Evolutionary conservation across 176 grass and related monocot species (phyloP), one percentile per base, ranked within the genome.

Genomic region (Rhipidocladum racemiflorum): DNA sequence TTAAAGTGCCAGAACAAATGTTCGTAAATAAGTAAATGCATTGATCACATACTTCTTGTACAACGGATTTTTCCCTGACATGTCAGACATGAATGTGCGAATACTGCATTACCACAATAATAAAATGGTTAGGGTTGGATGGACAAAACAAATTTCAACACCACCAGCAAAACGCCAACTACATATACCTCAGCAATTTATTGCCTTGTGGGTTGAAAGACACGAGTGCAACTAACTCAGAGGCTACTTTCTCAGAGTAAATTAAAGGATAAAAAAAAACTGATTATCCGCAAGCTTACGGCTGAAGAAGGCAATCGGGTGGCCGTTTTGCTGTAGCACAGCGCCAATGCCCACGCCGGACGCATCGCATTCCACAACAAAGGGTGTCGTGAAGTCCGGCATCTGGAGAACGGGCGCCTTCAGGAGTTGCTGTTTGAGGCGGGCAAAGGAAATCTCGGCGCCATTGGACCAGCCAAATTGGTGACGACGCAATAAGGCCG

Each of bases 21-120:
- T 64, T 24, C 4, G 23, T 49, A 83, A 48, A 66, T 53, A 86
- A 86, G 68, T 56, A 66, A 36, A 49, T 65, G 8, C 20, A 54
- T 77, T 55, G 49, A 55, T 45, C 45, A 90, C 94, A 84, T 97
- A 97, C 94, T 97, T 97, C 70, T 91, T 97, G 78, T 97, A 97
- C 75, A 97, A 76, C 61, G 94, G 79, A 74, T 34, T 88, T 89
- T 74, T 93, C 74, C 94, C 94, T 48, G 94, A 91, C 94, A 97
- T 97, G 64, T 97, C 89, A 0, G 91, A 89, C 85, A 97, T 70
- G 76, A 97, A 97, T 84, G 91, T 84, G 15, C 46, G 29, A 83
- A 94, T 68, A 66, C 94, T 97, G 85, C 85, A 97, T 65, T 29
- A 75, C 72, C 24, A 79, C 55, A 46, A 77, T 15, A 73, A 74